These are phyloP conservation scores for Anthracocystis panici-leucophaei DNA, from an alignment of 1,284 basidiomycete species.

Conservation along the genomic window DNA sequence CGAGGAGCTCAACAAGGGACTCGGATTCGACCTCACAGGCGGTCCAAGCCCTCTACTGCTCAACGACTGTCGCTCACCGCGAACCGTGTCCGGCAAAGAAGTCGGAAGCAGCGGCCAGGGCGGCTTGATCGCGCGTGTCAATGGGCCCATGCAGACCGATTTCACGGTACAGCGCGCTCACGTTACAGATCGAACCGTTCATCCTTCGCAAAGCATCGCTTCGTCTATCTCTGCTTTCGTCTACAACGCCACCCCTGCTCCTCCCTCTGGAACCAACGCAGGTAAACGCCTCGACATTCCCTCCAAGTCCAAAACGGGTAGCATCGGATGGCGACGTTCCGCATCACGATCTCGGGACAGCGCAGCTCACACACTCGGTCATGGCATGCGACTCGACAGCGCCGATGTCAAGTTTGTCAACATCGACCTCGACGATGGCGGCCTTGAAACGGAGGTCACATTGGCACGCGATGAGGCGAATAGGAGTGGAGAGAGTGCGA, in stretches of 20 bases:
- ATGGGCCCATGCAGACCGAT: constrained; percentile 15
- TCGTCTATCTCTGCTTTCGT: constrained; percentile 58
- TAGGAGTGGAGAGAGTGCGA: constrained; percentile 8
- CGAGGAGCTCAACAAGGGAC: constrained; percentile 11
- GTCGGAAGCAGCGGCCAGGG: constrained; percentile 17
- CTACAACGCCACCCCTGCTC: constrained; percentile 56
- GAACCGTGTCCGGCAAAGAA: constrained; percentile 33
- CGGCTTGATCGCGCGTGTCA: constrained; percentile 18
- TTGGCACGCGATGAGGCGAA: constrained; percentile 8
- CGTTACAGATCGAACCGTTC: constrained; percentile 12
- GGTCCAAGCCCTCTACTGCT: constrained; percentile 43
- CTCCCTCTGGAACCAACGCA: constrained; percentile 1
- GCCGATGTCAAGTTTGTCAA: constrained; percentile 45
- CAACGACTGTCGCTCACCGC: constrained; percentile 45
- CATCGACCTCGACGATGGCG: constrained; percentile 42
- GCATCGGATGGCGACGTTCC: constrained; percentile 41
- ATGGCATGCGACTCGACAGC: constrained; percentile 24
- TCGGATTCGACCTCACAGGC: constrained; percentile 14
- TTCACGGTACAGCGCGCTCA: constrained; percentile 34
- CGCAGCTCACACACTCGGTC: constrained; percentile 16
- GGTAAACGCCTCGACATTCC: constrained; percentile 10
- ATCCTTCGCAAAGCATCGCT: constrained; percentile 48
- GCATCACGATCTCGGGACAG: constrained; percentile 22
- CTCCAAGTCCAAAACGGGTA: constrained; percentile 19
- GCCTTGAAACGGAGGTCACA: constrained; percentile 25